Percentiles rank a stretch among this genome's conserved stretches.
phyloP scores from a whole-genome alignment of 192 early-diverging fungal genomes.

The Podila clonocystis region DNA sequence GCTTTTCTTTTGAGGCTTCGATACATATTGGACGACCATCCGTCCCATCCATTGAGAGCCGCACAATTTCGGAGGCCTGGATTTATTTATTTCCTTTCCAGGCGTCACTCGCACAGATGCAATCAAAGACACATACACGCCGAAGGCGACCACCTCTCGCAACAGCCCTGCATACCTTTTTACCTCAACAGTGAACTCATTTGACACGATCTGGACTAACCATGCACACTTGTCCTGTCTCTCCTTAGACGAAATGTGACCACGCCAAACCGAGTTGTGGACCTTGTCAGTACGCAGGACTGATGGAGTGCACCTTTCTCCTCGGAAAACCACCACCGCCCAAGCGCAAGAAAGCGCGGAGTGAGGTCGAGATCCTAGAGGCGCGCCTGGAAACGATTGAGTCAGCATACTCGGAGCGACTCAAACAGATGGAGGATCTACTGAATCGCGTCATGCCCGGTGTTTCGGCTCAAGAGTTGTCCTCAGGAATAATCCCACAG shows the following conservation, averaged over 20 bases:
- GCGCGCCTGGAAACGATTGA: constrained; percentile 40
- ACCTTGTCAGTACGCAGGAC: constrained; percentile 37
- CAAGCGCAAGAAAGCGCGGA: constrained; percentile 36
- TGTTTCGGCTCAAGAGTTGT: constrained; percentile 3
- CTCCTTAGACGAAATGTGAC: constrained; percentile 45
- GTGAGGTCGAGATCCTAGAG: constrained; percentile 39
- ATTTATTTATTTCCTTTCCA: background rate
- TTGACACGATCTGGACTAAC: too few relatives aligned
- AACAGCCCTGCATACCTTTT: background rate
- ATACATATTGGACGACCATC: background rate
- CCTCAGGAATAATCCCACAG: background rate
- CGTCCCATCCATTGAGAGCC: background rate
- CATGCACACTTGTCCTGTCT: background rate
- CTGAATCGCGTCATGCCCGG: constrained; percentile 35
- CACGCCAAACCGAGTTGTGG: constrained; percentile 40
- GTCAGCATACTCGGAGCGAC: constrained; percentile 44
- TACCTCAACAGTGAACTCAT: background rate
- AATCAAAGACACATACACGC: background rate
- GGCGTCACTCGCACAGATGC: background rate
- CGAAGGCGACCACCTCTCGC: too few relatives aligned
- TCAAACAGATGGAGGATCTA: constrained; percentile 40
- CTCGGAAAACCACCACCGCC: constrained; percentile 39
- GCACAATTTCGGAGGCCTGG: background rate
- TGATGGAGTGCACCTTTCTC: constrained; percentile 47
- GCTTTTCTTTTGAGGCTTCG: too few relatives aligned